Percentiles rank a stretch among this genome's conserved stretches.
These are phyloP conservation scores for Cucurbita ficifolia DNA, from an alignment of 306 rosid species.

Conservation along the genomic window DNA sequence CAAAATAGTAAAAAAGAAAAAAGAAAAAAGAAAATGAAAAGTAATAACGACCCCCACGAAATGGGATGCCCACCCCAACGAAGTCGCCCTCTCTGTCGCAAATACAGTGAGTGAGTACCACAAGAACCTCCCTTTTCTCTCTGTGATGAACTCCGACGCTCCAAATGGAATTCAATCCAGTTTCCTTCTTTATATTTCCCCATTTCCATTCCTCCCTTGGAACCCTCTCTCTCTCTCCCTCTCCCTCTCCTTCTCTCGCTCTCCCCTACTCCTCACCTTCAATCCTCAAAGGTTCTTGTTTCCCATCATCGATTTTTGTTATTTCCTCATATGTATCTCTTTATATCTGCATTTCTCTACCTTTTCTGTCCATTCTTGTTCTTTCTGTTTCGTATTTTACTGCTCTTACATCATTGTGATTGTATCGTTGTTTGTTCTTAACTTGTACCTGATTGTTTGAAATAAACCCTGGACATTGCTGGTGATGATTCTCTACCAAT, in stretches of 20 bases:
- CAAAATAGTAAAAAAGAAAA: not conserved
- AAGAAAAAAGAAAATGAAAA: not conserved
- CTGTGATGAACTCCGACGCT: constrained; percentile 28
- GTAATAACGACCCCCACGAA: not conserved
- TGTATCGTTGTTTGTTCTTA: not conserved
- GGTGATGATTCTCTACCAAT: too few relatives aligned
- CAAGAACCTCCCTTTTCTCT: not conserved
- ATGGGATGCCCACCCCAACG: constrained; percentile 10
- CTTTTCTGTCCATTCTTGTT: not conserved
- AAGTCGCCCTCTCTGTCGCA: constrained; percentile 11
- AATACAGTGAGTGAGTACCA: constrained; percentile 5
- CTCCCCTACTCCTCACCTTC: constrained; percentile 4
- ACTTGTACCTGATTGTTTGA: not conserved
- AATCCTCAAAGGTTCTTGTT: not conserved
- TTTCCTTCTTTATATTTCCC: not conserved
- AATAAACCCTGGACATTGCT: too few relatives aligned
- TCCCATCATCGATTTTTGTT: not conserved
- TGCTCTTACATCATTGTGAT: not conserved
- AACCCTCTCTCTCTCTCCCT: constrained; percentile 11
- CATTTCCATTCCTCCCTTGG: constrained; percentile 8
- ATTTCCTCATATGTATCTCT: not conserved
- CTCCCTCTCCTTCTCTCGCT: constrained; percentile 5
- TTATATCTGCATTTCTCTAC: not conserved
- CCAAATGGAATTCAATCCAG: not conserved
- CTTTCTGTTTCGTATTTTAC: not conserved